Conservation (phyloP, 257 asterid species). For the Petrea volubilis region DNA sequence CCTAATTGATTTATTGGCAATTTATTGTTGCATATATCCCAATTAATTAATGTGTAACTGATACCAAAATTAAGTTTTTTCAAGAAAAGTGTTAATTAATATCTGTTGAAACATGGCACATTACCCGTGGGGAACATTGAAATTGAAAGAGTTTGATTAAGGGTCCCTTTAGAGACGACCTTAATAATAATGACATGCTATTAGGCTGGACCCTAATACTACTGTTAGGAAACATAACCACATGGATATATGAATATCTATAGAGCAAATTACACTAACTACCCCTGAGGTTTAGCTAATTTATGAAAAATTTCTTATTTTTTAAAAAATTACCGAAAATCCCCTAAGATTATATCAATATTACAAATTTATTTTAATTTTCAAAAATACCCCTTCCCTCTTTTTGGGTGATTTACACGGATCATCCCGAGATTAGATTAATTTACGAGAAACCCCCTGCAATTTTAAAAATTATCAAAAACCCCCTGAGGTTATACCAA, state of each 20-base stretch:
- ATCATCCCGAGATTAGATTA: too few relatives aligned
- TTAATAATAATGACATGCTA: constrained; percentile 29
- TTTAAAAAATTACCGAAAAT: too few relatives aligned
- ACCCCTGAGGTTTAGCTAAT: too few relatives aligned
- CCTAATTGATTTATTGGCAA: background rate
- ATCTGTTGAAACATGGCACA: constrained; percentile 35
- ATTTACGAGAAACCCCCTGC: too few relatives aligned
- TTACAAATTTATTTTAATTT: too few relatives aligned
- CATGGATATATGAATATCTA: constrained; percentile 69
- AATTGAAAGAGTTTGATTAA: constrained; percentile 26
- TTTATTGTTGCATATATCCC: background rate
- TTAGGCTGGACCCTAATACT: constrained; percentile 40
- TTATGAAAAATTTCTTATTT: too few relatives aligned
- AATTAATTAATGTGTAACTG: background rate
- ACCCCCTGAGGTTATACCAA: too few relatives aligned
- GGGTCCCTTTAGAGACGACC: constrained; percentile 52
- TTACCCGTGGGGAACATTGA: constrained; percentile 55
- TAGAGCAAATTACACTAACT: too few relatives aligned
- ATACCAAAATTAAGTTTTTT: background rate
- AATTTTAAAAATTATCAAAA: too few relatives aligned
- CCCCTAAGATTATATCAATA: too few relatives aligned
- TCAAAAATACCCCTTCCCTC: too few relatives aligned
- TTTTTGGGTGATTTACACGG: too few relatives aligned
- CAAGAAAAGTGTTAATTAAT: background rate
- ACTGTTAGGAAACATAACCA: constrained; percentile 57